Conservation (phyloP, 1,284 basidiomycete species). For the Puccinia polysora region DNA sequence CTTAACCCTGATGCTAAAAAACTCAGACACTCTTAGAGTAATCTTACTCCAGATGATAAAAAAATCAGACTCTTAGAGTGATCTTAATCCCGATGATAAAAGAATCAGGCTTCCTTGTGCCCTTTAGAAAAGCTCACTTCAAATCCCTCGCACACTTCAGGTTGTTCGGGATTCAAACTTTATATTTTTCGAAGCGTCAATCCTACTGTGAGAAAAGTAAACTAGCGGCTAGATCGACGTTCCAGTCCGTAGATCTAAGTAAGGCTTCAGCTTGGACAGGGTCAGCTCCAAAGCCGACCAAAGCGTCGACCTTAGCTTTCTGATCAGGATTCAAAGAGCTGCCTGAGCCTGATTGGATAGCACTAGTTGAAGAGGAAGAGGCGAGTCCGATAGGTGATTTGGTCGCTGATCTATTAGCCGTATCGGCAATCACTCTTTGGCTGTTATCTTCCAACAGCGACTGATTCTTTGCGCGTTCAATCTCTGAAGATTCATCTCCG, state of each 20-base stretch:
- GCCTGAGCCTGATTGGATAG: slow-evolving; percentile 11
- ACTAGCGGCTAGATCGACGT: slow-evolving; percentile 81
- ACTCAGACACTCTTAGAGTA: too few species aligned
- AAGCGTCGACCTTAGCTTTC: slow-evolving; percentile 48
- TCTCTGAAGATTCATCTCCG: slow-evolving; percentile 17
- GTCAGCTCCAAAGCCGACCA: slow-evolving; percentile 71
- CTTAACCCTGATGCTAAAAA: too few species aligned
- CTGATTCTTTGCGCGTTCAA: slow-evolving; percentile 12
- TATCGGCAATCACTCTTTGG: slow-evolving; percentile 28
- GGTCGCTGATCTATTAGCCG: slow-evolving; percentile 34
- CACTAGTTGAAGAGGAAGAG: too few species aligned
- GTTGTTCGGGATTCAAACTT: too few species aligned
- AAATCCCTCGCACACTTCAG: too few species aligned
- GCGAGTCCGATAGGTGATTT: too few species aligned
- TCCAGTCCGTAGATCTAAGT: slow-evolving; percentile 74
- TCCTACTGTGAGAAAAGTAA: slow-evolving; percentile 67
- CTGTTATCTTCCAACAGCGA: slow-evolving; percentile 33
- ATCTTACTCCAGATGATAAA: too few species aligned
- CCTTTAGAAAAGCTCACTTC: too few species aligned
- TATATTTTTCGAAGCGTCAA: too few species aligned
- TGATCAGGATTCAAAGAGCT: slow-evolving; percentile 48
- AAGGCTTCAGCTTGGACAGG: slow-evolving; percentile 70
- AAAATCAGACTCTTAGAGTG: too few species aligned
- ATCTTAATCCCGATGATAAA: too few species aligned
- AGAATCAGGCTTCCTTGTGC: too few species aligned